These are phyloP conservation scores for Aspergillus chevalieri DNA, from an alignment of 2,329 filamentous ascomycete species.

Conservation along the genomic window DNA sequence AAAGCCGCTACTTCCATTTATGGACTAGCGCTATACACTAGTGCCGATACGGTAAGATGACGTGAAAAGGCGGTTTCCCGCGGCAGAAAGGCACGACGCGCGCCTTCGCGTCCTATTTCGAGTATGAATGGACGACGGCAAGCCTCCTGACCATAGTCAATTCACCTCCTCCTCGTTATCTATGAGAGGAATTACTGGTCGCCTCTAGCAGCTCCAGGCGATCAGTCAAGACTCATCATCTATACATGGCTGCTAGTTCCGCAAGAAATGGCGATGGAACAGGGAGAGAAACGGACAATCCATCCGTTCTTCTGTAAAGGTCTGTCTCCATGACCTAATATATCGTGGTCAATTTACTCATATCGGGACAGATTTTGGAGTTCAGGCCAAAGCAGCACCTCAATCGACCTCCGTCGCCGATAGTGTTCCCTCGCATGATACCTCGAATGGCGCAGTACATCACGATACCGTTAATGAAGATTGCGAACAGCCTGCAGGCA, in stretches of 20 bases:
- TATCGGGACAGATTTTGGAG: not conserved
- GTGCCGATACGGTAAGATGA: conserved; percentile 11
- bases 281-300: conserved; percentile 30
- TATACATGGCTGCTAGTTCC: conserved; percentile 12
- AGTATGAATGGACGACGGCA: not conserved
- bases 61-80: conserved; percentile 4
- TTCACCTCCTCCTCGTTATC: not conserved
- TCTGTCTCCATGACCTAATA: conserved; percentile 13
- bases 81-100: conserved; percentile 12
- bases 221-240: conserved; percentile 24
- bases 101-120: conserved; percentile 14
- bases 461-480: not conserved
- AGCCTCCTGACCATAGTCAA: not conserved
- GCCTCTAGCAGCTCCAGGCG: conserved; percentile 1
- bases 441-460: not conserved
- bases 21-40: conserved; percentile 7
- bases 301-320: conserved; percentile 40
- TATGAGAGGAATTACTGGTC: not conserved
- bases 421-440: not conserved
- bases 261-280: conserved; percentile 33
- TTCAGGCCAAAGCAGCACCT: conserved; percentile 4
- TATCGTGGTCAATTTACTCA: conserved; percentile 6
- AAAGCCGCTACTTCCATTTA: conserved; percentile 4
- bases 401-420: not conserved
- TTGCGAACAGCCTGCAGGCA: not conserved